These are phyloP conservation scores for Closterium sp. DNA, from an alignment of 139 green algal species.

Conservation along the genomic window DNA sequence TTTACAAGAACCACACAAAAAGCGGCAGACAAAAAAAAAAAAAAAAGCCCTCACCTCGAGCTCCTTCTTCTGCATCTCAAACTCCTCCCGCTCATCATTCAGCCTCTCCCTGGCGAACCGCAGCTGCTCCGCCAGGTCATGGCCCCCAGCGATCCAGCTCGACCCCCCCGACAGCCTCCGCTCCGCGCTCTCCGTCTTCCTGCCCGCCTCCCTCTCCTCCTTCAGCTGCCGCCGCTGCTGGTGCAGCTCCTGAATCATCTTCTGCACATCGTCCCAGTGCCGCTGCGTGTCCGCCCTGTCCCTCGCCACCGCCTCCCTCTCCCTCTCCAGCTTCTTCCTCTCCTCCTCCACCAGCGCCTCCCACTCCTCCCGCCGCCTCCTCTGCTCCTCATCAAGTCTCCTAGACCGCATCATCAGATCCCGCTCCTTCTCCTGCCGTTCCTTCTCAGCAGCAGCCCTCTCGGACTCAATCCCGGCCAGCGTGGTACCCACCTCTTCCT, in stretches of 20 bases:
- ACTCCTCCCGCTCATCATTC: neutral
- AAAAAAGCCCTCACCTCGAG: neutral
- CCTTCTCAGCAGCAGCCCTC: neutral
- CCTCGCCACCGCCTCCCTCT: neutral
- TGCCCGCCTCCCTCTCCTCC: neutral
- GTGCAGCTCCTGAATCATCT: constrained; percentile 1
- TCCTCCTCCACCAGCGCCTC: neutral
- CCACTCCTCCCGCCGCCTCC: neutral
- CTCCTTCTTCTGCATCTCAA: neutral
- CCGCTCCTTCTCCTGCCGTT: constrained; percentile 2
- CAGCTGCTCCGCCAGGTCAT: neutral
- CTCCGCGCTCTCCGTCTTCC: neutral
- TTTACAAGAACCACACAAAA: no score
- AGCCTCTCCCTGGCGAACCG: neutral
- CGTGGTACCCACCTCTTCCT: neutral
- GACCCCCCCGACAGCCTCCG: neutral
- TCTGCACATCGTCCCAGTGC: neutral
- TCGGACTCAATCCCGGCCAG: neutral
- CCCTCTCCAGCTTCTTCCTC: neutral
- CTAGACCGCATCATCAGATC: neutral
- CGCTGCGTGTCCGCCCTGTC: neutral
- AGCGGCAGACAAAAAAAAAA: neutral
- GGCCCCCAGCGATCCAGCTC: neutral
- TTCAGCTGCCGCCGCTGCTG: neutral
- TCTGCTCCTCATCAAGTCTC: neutral